These are phyloP conservation scores for Alternaria triticimaculans DNA, from an alignment of 2,329 filamentous ascomycete species.

Conservation along the genomic window DNA sequence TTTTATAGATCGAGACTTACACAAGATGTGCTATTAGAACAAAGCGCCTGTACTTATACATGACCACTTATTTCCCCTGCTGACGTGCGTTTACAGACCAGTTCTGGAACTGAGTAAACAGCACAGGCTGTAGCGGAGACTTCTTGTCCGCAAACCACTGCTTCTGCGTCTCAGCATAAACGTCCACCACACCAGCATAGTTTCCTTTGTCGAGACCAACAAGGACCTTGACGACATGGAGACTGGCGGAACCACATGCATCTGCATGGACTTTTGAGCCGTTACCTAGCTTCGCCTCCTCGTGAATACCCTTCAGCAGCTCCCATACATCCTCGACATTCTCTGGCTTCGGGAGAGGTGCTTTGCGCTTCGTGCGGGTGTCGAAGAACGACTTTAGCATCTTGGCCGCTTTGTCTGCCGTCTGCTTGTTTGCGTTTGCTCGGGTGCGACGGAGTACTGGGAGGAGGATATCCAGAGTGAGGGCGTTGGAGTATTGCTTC, in stretches of 20 bases:
- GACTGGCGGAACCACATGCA: constrained; percentile 75
- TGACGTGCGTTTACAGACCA: constrained; percentile 47
- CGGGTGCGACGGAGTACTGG: constrained; percentile 79
- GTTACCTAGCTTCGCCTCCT: constrained; percentile 68
- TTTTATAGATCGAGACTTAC: neutral
- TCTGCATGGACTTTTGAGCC: constrained; percentile 73
- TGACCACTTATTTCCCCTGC: constrained; percentile 27
- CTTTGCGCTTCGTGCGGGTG: constrained; percentile 60
- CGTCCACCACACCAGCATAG: constrained; percentile 48
- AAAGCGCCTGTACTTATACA: neutral
- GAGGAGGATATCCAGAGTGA: constrained; percentile 73
- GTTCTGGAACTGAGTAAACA: constrained; percentile 57
- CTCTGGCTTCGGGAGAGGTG: constrained; percentile 53
- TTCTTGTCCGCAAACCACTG: constrained; percentile 53
- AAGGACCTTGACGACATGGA: constrained; percentile 70
- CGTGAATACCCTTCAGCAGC: constrained; percentile 71
- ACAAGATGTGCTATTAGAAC: neutral
- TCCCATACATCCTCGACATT: constrained; percentile 57
- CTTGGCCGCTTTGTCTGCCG: constrained; percentile 75
- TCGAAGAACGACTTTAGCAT: constrained; percentile 76
- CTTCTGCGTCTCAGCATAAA: constrained; percentile 54
- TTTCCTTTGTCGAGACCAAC: constrained; percentile 55
- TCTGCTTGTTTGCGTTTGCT: constrained; percentile 76
- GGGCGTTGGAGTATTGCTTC: constrained; percentile 71
- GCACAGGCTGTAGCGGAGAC: constrained; percentile 49